Conservation (phyloP, 768 basidiomycete species). For the Pleurotus tuoliensis region DNA sequence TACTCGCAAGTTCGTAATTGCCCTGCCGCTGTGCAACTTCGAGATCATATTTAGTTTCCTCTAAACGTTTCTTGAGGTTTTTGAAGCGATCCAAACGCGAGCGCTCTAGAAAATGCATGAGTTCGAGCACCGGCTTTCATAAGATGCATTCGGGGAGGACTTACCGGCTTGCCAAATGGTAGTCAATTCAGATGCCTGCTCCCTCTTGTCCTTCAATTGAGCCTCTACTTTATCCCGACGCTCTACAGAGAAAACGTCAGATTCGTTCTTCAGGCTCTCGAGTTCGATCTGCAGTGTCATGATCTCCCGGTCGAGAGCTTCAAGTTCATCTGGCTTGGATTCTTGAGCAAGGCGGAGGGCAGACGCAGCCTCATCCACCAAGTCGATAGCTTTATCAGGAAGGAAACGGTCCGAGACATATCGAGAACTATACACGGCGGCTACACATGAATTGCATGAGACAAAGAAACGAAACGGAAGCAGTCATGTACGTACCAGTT, state of each 20-base stretch:
- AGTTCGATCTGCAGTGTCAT: constrained; percentile 87
- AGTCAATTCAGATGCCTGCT: constrained; percentile 57
- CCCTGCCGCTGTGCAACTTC: constrained; percentile 89
- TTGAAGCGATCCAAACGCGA: constrained; percentile 66
- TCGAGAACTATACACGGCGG: constrained; percentile 78
- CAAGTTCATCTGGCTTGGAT: constrained; percentile 81
- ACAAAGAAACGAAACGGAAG: background rate
- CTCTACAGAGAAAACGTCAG: constrained; percentile 79
- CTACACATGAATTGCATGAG: constrained; percentile 27
- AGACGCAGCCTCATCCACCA: constrained; percentile 91
- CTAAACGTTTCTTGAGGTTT: constrained; percentile 67
- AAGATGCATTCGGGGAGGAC: constrained; percentile 12
- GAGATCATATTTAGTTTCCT: constrained; percentile 80
- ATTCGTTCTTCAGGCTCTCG: constrained; percentile 86
- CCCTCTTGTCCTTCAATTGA: constrained; percentile 55
- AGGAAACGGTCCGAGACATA: constrained; percentile 87
- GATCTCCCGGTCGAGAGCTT: constrained; percentile 77
- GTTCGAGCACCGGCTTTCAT: background rate
- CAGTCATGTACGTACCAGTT: constrained; percentile 48
- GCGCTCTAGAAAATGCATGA: constrained; percentile 44
- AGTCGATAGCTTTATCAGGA: constrained; percentile 89
- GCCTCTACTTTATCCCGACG: constrained; percentile 63
- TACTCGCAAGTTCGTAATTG: constrained; percentile 79
- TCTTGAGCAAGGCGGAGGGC: constrained; percentile 85
- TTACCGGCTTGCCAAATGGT: constrained; percentile 72